Evolutionary conservation across 371 early-diverging fungal genomes (phyloP), one percentile per base, ranked within the genome.

Genomic region (Batrachochytrium dendrobatidis): DNA sequence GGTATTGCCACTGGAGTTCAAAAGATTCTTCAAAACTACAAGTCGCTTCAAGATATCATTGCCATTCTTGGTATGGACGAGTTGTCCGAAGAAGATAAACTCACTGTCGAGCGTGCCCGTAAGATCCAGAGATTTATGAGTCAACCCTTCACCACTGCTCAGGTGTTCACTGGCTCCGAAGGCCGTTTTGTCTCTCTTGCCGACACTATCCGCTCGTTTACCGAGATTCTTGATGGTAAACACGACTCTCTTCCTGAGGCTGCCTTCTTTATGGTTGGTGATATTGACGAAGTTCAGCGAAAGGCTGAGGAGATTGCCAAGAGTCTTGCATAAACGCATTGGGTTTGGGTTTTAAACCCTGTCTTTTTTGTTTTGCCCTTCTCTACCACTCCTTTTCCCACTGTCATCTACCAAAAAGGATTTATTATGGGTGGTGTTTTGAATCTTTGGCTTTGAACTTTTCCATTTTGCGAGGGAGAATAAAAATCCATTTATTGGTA

Each of bases 41-140:
- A 95, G 86, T 92, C 92, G 64, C 89, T 95, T 65, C 96, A 95
- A 80, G 96, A 94, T 84, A 94, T 94, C 70, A 94, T 94, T 85
- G 93, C 94, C 79, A 92, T 94, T 88, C 79, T 95, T 68, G 93
- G 94, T 86, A 80, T 80, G 76, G 94, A 95, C 79, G 96, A 95
- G 82, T 81, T 95, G 81, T 92, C 92, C 43, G 95, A 96, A 78
- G 94, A 94, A 77, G 96, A 96, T 81, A 96, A 96, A 86, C 81
- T 93, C 64, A 90, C 90, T 62, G 96, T 95, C 81, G 92, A 94
- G 83, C 92, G 81, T 69, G 80, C 80, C 51, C 75, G 80, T 71
- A 80, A 80, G 70, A 75, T 78, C 63, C 76, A 75, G 85, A 86
- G 89, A 80, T 96, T 96, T 89, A 90, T 96, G 92, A 89, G 90